Base-by-base conservation (phyloP, 2,329 filamentous ascomycete genomes). In the Nigrograna mackinnonii region DNA sequence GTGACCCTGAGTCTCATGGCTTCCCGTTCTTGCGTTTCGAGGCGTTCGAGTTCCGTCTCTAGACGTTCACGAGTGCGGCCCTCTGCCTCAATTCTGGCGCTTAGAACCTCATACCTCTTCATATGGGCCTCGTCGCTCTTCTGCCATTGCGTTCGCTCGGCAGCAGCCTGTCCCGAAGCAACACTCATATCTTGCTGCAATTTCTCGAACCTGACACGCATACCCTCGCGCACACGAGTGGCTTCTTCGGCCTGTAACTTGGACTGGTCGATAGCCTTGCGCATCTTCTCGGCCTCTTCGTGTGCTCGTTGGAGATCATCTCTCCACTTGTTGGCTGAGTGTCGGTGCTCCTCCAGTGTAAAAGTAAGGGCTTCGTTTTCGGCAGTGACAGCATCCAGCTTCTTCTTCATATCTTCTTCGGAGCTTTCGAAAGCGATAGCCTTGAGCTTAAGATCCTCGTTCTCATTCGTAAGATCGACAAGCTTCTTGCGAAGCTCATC, bases 181-280 rank as follows among this genome's bases (percentile, higher is more conserved):
- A 77, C 77, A 22, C 84, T 81, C 86, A 97, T 92, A 55, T 96
- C 90, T 50, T 90, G 82, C 68, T 97, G 91, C 28, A 99, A 76
- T 46, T 84, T 84, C 55, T 92, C 83, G 59, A 96, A 87, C 69
- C 94, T 95, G 64, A 78, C 77, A 53, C 90, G 86, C 81, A 95
- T 91, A 47, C 79, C 84, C 64, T 96, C 89, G 44, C 91, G 86
- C 45, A 95, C 81, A 50, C 86, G 84, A 60, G 91, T 84, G 59
- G 90, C 92, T 71, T 96, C 91, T 59, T 94, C 85, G 31, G 94
- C 82, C 62, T 95, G 91, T 34, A 80, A 80, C 48, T 85, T 83
- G 41, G 96, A 77, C 17, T 84, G 85, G 47, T 85, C 82, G 44
- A 95, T 82, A 21, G 85, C 84, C 62, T 82, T 84, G 55, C 85